These are phyloP conservation scores for Magnolia officinalis DNA, from an alignment of 164 flowering plant genomes.

Conservation along the genomic window DNA sequence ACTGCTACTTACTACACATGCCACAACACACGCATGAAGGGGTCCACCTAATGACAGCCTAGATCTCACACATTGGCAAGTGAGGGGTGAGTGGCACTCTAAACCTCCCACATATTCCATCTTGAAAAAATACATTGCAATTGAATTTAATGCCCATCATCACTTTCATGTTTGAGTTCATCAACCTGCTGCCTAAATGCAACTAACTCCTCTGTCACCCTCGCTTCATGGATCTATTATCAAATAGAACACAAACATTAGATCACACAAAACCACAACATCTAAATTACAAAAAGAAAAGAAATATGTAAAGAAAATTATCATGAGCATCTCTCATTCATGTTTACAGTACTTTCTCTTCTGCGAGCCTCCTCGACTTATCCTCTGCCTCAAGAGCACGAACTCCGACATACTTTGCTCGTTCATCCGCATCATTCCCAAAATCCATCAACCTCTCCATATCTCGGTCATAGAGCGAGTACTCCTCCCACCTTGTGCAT, in stretches of 20 bases:
- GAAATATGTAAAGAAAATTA: background rate
- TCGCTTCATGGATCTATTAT: slow-evolving; percentile 19
- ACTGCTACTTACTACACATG: too few relatives aligned
- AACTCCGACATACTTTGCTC: slow-evolving; percentile 74
- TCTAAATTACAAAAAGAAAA: background rate
- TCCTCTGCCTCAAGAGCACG: slow-evolving; percentile 57
- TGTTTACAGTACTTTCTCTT: slow-evolving; percentile 47
- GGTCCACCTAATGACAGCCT: background rate
- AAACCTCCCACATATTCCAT: background rate
- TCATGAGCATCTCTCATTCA: slow-evolving; percentile 20
- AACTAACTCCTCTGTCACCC: slow-evolving; percentile 20
- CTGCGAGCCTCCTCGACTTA: slow-evolving; percentile 33
- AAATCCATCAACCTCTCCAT: slow-evolving; percentile 94
- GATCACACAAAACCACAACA: background rate
- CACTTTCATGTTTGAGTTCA: slow-evolving; percentile 19
- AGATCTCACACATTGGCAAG: background rate
- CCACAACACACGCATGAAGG: background rate
- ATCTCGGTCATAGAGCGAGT: slow-evolving; percentile 74
- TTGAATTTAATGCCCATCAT: background rate
- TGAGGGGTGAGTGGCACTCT: background rate
- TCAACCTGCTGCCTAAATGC: slow-evolving; percentile 9
- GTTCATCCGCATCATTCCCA: slow-evolving; percentile 85
- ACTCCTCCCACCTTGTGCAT: slow-evolving; percentile 67
- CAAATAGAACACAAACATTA: background rate
- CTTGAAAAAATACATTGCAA: background rate